phyloP scores from a whole-genome alignment of 371 early-diverging fungal species.

The Parasitella parasitica region DNA sequence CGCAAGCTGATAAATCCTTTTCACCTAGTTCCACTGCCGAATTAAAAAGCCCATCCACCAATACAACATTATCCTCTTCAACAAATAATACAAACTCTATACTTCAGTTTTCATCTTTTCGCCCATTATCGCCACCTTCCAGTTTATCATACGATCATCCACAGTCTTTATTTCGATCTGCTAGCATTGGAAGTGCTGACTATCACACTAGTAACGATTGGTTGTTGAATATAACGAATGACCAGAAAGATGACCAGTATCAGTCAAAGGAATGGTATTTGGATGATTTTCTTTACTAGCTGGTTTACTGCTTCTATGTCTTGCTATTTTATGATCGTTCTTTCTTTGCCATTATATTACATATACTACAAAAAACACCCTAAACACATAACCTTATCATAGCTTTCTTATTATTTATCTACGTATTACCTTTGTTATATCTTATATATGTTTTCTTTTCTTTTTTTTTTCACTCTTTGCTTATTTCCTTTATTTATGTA shows the following conservation, averaged over 20 bases:
- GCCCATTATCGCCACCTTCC: slow-evolving; percentile 7
- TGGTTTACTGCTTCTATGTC: no score
- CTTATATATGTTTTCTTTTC: background rate
- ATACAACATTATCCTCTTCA: background rate
- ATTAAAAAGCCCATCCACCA: background rate
- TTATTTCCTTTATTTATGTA: background rate
- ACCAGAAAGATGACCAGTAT: background rate
- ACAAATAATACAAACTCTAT: background rate
- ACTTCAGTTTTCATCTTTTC: background rate
- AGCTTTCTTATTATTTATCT: background rate
- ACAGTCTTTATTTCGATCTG: background rate
- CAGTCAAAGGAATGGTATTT: background rate
- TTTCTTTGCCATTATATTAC: background rate
- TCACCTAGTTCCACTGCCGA: background rate
- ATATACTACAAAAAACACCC: background rate
- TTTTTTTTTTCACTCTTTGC: background rate
- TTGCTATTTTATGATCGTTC: background rate
- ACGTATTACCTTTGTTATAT: background rate
- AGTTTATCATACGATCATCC: background rate
- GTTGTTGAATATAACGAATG: background rate
- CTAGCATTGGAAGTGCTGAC: background rate
- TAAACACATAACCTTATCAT: background rate
- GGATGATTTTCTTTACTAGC: background rate
- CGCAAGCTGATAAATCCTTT: slow-evolving; percentile 45
- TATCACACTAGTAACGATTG: background rate